Conservation (phyloP, 2,329 filamentous ascomycete genomes). For the Penicillium sp. region DNA sequence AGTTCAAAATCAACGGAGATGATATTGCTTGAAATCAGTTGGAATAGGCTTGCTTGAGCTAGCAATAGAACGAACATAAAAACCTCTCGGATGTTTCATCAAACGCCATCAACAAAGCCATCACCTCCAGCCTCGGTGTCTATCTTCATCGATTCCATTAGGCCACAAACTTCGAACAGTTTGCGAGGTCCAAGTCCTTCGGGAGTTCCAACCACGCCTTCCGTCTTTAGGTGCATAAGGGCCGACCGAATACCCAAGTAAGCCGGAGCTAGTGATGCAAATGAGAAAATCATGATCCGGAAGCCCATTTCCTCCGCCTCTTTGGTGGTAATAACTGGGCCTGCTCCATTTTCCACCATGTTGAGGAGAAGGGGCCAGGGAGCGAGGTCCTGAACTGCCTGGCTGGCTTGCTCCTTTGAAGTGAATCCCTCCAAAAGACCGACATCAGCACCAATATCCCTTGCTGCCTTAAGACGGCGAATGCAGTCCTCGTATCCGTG, state of each 20-base stretch:
- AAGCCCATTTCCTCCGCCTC: conserved; percentile 42
- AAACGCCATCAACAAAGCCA: conserved; percentile 28
- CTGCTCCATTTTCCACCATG: conserved; percentile 42
- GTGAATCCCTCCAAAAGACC: conserved; percentile 42
- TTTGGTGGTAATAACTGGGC: conserved; percentile 34
- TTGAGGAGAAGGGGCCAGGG: conserved; percentile 42
- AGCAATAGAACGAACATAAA: not conserved
- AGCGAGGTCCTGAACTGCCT: conserved; percentile 35
- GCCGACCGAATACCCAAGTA: conserved; percentile 37
- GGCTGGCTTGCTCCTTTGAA: conserved; percentile 33
- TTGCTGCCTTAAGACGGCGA: conserved; percentile 34
- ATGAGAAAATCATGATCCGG: conserved; percentile 23
- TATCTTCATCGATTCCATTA: conserved; percentile 38
- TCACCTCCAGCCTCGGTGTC: conserved; percentile 37
- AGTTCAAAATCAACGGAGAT: not conserved
- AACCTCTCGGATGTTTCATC: not conserved
- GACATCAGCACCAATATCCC: conserved; percentile 38
- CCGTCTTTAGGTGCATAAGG: conserved; percentile 31
- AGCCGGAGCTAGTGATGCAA: conserved; percentile 28
- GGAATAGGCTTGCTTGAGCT: too few species aligned
- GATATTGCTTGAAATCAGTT: not conserved
- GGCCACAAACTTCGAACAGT: conserved; percentile 40
- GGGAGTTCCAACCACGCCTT: conserved; percentile 33
- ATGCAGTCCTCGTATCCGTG: conserved; percentile 42
- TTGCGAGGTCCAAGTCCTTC: conserved; percentile 35